Evolutionary conservation across 805 yeast species (phyloP).

Genomic region (Cyberlindnera euphorbiae): DNA sequence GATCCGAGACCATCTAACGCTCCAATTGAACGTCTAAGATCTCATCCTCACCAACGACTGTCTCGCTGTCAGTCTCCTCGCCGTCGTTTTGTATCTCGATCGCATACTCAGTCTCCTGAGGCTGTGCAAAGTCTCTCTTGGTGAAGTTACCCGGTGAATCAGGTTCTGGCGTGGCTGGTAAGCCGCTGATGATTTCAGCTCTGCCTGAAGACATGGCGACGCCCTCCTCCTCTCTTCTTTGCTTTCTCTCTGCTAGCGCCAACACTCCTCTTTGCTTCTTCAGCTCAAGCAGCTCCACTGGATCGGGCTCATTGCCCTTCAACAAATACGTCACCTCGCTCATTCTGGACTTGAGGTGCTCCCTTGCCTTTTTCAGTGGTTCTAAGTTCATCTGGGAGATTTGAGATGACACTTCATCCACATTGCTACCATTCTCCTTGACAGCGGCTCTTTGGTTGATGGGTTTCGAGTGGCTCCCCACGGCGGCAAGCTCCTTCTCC

Average conservation of each 20-base stretch:
- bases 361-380: slow-evolving; percentile 23
- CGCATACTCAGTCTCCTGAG: neutral
- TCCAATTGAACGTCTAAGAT: neutral
- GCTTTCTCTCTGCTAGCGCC: slow-evolving; percentile 3
- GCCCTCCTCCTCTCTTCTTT: slow-evolving; percentile 1
- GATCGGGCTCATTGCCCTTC: slow-evolving; percentile 19
- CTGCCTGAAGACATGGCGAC: neutral
- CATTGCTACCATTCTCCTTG: no score
- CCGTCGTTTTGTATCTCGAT: neutral
- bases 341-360: slow-evolving; percentile 25
- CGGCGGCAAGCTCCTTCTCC: slow-evolving; percentile 3
- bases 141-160: slow-evolving; percentile 4
- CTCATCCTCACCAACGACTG: slow-evolving; percentile 10
- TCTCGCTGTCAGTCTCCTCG: slow-evolving; percentile 9
- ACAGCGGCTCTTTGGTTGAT: no score
- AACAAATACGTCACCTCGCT: slow-evolving; percentile 24
- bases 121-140: slow-evolving; percentile 1
- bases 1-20: neutral
- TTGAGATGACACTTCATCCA: neutral
- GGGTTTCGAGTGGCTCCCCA: no score
- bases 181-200: neutral
- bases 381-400: slow-evolving; percentile 6
- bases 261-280: slow-evolving; percentile 11
- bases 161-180: slow-evolving; percentile 8
- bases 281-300: slow-evolving; percentile 8